Percentiles rank a stretch among this genome's conserved stretches.
These are phyloP conservation scores for Globisporangium rhizosaccharum DNA, from an alignment of 352 stramenopile genomes.

Conservation along the genomic window DNA sequence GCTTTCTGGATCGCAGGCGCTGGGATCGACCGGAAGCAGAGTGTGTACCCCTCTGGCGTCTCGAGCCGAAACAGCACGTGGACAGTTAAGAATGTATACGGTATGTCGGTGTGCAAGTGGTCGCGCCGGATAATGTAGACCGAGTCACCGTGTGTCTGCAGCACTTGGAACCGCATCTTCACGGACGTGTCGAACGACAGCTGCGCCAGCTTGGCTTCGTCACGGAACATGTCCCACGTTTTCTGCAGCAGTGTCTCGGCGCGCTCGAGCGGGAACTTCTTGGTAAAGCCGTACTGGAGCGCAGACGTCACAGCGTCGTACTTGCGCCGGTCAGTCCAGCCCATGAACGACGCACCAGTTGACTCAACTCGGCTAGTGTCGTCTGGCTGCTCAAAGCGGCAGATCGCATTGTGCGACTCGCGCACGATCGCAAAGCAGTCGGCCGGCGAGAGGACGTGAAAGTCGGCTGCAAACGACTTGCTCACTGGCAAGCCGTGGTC, in stretches of 20 bases:
- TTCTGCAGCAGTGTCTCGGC: conserved; percentile 30
- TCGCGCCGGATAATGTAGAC: conserved; percentile 53
- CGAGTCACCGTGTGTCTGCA: conserved; percentile 52
- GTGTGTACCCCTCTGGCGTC: conserved; percentile 43
- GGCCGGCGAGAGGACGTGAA: conserved; percentile 13
- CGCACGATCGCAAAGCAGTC: conserved; percentile 50
- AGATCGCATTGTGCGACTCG: conserved; percentile 52
- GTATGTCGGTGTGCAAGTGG: conserved; percentile 35
- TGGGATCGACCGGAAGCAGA: conserved; percentile 58
- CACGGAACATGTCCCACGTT: conserved; percentile 39
- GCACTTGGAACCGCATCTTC: conserved; percentile 32
- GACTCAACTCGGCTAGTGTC: conserved; percentile 19
- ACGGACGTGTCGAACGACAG: conserved; percentile 46
- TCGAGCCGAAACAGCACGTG: conserved; percentile 59
- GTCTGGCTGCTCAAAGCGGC: conserved; percentile 26
- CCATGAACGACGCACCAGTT: conserved; percentile 42
- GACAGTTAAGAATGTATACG: conserved; percentile 48
- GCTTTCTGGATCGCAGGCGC: conserved; percentile 35
- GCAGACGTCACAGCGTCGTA: conserved; percentile 21
- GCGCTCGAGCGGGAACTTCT: conserved; percentile 29
- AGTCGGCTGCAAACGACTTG: conserved; percentile 28
- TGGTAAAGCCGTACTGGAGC: conserved; percentile 43
- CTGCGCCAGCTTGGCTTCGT: conserved; percentile 32
- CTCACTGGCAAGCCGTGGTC: conserved; percentile 23
- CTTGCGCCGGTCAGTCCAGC: conserved; percentile 48